Base-by-base conservation (phyloP, 192 early-diverging fungal genomes). In the Phycomyces nitens region DNA sequence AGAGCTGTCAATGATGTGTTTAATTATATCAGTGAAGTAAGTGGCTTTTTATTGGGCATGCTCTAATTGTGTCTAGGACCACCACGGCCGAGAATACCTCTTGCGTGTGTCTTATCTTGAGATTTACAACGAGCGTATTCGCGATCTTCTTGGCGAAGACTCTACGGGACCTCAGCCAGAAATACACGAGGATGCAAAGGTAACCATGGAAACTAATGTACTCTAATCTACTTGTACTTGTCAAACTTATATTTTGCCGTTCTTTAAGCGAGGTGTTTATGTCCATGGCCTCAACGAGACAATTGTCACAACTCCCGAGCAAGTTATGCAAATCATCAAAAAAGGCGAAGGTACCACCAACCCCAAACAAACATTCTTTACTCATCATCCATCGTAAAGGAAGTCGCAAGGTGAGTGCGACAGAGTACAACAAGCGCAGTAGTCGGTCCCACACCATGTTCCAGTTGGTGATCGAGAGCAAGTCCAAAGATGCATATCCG, bases 391-490 rank as follows among this genome's bases (percentile, higher is more conserved):
- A n/a, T n/a, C 5, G 6, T 22, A 21, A 64, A 81, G 78, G 66
- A 20, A 83, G 94, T 72, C 85, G 96, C 5, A 91, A 93, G 58
- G 82, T 93, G 51, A 91, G 93, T 22, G 86, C 87, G 3, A 99
- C 97, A 1, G 88, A 97, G 63, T 93, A 91, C 77, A 99, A 99
- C 71, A 90, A 94, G 56, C 81, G 87, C 39, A 92, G 89, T 57
- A 91, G 88, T 62, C 84, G 96, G 68, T 97, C 94, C 20, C 96
- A 99, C 70, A 95, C 97, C 6, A 91, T 99, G 16, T 97, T 99
- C 57, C 89, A 92, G 58, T 89, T 98, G 69, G 83, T 69, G 12
- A 58, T 69, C 27, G 68, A 69, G 26, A 69, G 68, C 52, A 18
- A 53, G 57, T 55, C 68, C 10, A 60, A 50, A 34, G 47, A 42